Evolutionary conservation across 495 filamentous ascomycete genomes (phyloP), one percentile per base, ranked within the genome.

Genomic region (Hypoxylon lienhwacheense): DNA sequence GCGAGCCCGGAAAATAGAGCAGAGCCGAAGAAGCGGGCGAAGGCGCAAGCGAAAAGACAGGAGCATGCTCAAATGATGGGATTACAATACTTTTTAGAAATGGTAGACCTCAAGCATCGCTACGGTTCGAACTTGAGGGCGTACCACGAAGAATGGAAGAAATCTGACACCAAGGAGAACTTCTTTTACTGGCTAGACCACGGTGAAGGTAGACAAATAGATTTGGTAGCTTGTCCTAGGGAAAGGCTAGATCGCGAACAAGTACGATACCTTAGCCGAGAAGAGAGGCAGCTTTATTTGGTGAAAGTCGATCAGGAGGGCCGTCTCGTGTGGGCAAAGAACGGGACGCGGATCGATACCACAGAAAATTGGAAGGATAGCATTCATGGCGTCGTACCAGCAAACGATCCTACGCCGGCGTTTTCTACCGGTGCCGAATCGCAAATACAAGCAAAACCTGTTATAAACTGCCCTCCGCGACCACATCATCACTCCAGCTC

Each of bases 101-200:
- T 97, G 87, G 88, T 96, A 11, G 91, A 96, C 63, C 68, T 80
- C 4, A 91, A 95, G 68, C 91, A 97, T 62, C 82, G 91, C 2
- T 91, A 96, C 66, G 91, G 91, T 1, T 81, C 80, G 21, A 93
- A 96, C 59, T 70, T 96, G 25, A 78, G 86, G n/a, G 77, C 80
- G 8, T 97, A 97, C 60, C 91, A 97, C 65, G 76, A 78, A 28
- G 81, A 85, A 47, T 97, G 91, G 91, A 89, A 90, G 67, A 79
- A 78, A 47, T 73, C 80, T 2, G 75, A 86, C 7, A 91, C 88
- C 0, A 80, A 80, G 5, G 84, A 97, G 67, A 96, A 92, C 63
- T 97, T 95, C 76, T 97, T 96, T 67, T 91, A 90, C 69, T 96
- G 91, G 91, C 77, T 96, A n/a, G 91, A 97, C 66, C 72, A 88